Evolutionary conservation across 129 eudicot species (phyloP).

Genomic region (Tagetes patula): DNA sequence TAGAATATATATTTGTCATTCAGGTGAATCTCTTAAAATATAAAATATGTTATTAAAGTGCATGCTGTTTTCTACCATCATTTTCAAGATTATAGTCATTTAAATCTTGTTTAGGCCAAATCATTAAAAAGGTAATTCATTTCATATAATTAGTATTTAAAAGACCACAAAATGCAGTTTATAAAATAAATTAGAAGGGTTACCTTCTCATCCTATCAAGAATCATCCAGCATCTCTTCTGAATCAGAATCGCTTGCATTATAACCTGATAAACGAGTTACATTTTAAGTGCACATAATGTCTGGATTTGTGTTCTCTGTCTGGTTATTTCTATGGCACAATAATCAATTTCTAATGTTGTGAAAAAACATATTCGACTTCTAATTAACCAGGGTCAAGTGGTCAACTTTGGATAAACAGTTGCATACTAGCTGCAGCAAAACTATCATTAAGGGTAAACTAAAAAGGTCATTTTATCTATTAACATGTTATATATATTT

Average conservation of each 20-base stretch:
- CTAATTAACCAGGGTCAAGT: neutral
- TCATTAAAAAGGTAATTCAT: neutral
- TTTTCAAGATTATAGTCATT: neutral
- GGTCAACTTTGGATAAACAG: neutral
- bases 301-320: neutral
- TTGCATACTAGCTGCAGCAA: neutral
- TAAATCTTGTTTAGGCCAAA: neutral
- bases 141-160: neutral
- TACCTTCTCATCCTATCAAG: conserved; percentile 48
- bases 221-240: conserved; percentile 54
- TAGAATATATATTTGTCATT: neutral
- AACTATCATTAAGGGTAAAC: neutral
- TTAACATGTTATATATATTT: neutral
- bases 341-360: neutral
- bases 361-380: neutral
- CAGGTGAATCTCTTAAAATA: neutral
- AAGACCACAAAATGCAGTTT: neutral
- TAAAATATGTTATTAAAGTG: neutral
- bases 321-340: neutral
- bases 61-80: neutral
- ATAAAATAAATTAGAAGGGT: neutral
- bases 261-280: conserved; percentile 52
- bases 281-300: neutral
- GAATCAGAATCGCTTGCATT: conserved; percentile 91
- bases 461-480: no score